Conservation (phyloP, 164 flowering plant species). For the Umbilicus rupestris region DNA sequence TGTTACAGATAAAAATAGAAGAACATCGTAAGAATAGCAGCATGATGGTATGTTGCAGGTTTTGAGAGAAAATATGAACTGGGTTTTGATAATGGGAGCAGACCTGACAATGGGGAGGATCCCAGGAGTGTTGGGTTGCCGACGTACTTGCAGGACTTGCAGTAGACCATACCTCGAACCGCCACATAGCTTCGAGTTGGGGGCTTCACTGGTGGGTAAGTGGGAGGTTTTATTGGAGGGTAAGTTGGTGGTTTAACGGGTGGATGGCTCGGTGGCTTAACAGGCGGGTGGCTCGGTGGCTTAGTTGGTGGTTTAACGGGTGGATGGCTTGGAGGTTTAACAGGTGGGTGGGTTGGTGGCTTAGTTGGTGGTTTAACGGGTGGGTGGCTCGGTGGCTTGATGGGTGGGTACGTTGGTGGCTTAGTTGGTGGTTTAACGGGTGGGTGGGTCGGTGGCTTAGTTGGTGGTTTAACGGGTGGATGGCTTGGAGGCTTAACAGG, state of each 20-base stretch:
- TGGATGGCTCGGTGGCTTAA: background rate
- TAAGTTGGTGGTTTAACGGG: background rate
- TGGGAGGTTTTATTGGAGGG: too few relatives aligned
- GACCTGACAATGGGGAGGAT: conserved; percentile 39
- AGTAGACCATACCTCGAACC: conserved; percentile 51
- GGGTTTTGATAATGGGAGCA: background rate
- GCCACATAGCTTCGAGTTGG: conserved; percentile 24
- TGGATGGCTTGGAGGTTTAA: background rate
- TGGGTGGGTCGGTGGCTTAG: background rate
- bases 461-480: background rate
- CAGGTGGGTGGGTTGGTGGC: background rate
- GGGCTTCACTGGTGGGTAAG: background rate
- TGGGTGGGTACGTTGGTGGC: background rate
- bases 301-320: background rate
- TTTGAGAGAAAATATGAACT: background rate
- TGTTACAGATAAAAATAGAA: conserved; percentile 11
- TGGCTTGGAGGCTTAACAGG: background rate
- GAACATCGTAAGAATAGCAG: background rate
- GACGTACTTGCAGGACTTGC: conserved; percentile 51
- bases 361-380: background rate
- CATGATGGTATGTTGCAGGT: background rate
- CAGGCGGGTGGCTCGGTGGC: background rate
- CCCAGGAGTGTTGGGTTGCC: conserved; percentile 29
- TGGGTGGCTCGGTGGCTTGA: background rate
- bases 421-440: background rate